Evolutionary conservation across 345 rosid genomes (phyloP).

Genomic region (Gossypium sturtianum): DNA sequence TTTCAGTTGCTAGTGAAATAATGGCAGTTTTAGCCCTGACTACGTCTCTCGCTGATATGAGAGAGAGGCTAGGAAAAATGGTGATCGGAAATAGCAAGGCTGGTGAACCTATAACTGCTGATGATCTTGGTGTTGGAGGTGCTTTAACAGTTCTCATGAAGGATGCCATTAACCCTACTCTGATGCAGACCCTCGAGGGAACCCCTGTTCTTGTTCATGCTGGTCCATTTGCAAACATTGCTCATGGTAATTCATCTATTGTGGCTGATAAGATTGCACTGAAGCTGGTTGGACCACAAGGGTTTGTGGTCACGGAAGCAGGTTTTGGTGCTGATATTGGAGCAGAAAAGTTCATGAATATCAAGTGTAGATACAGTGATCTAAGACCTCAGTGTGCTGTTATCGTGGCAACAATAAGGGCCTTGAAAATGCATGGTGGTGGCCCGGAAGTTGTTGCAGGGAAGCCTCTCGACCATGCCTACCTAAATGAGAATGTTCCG

Average conservation of each 20-base stretch:
- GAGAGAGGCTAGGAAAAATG: slow-evolving; percentile 97
- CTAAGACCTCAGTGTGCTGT: slow-evolving; percentile 88
- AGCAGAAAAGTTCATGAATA: slow-evolving; percentile 95
- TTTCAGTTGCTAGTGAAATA: slow-evolving; percentile 97
- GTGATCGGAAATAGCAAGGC: slow-evolving; percentile 91
- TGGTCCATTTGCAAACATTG: slow-evolving; percentile 98
- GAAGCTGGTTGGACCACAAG: slow-evolving; percentile 93
- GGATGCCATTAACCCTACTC: slow-evolving; percentile 91
- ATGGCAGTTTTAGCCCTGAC: slow-evolving; percentile 99
- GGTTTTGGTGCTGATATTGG: slow-evolving; percentile 99
- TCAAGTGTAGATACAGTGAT: slow-evolving; percentile 87
- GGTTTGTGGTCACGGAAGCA: slow-evolving; percentile 96
- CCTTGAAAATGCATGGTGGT: slow-evolving; percentile 99
- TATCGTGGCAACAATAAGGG: slow-evolving; percentile 95
- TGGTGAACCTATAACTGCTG: slow-evolving; percentile 93
- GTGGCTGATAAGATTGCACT: slow-evolving; percentile 96
- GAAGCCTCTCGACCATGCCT: slow-evolving; percentile 88
- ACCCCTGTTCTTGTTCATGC: slow-evolving; percentile 98
- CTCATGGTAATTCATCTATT: slow-evolving; percentile 96
- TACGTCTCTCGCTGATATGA: slow-evolving; percentile 90
- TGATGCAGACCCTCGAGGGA: slow-evolving; percentile 99
- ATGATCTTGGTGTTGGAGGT: slow-evolving; percentile 98
- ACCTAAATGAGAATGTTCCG: slow-evolving; percentile 77
- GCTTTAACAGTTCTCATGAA: slow-evolving; percentile 96
- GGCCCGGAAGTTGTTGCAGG: slow-evolving; percentile 97